Base-by-base conservation (phyloP, 2,329 filamentous ascomycete genomes). In the Cladophialophora carrionii region DNA sequence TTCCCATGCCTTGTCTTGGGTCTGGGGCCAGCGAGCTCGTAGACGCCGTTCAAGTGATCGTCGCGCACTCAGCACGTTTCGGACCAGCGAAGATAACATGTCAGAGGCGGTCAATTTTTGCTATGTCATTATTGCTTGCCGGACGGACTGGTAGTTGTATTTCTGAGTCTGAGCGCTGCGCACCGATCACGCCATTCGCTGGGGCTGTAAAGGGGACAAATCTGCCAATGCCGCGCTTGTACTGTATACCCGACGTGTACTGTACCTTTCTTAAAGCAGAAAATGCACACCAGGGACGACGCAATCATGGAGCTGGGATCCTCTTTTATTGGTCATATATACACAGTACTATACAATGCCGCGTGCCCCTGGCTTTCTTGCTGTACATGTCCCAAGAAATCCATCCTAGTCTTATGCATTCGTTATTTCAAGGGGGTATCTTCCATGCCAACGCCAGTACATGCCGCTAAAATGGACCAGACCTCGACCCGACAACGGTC, bases 51-150 rank as follows among this genome's bases (percentile, higher is more conserved):
- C 55, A 17, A 31, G 12, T 5, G 55, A 57, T 9, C 55, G 37
- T 17, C 41, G 37, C 24, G 29, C 20, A 4, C 37, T 10, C 3
- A 31, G 4, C 22, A 57, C 34, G 7, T 26, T 9, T 20, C 29
- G 41, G 34, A 57, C 6, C 22, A 48, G 29, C 20, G 55, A 57
- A 31, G 55, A 57, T n/a, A 22, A 14, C 55, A 57, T 57, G 17
- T n/a, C 17, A 17, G 37, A 41, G 37, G 17, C 17, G 17, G 34
- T 14, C 17, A 17, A 17, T 17, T 17, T 17, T 41, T 17, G 37
- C 17, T n/a, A 14, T 43, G 6, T n/a, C 17, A 17, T n/a, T 20
- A 8, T 17, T 17, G 14, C 37, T 8, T 17, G 37, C 37, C 3
- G 17, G n/a, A 14, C n/a, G 17, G 7, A 29, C 26, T 10, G 9